Percentiles rank a stretch among this genome's conserved stretches.
phyloP scores from a whole-genome alignment of 1,284 basidiomycete species.

The Amylostereum areolatum region DNA sequence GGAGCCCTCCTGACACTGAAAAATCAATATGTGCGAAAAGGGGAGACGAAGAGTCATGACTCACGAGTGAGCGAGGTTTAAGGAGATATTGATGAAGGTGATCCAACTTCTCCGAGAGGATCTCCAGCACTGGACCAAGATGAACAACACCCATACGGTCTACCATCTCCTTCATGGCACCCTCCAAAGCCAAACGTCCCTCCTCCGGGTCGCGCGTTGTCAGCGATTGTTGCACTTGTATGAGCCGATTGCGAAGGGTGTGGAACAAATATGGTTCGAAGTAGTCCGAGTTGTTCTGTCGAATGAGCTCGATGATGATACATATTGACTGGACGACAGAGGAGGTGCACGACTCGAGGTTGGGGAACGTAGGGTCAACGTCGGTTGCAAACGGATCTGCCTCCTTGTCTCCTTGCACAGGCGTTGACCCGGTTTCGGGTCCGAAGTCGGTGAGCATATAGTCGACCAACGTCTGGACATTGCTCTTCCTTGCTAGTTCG shows the following conservation, averaged over 20 bases:
- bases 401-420: conserved; percentile 2
- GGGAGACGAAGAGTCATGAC: conserved; percentile 20
- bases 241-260: conserved; percentile 85
- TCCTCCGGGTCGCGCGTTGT: conserved; percentile 45
- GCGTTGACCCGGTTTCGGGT: conserved; percentile 17
- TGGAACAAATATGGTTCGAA: conserved; percentile 99
- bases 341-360: conserved; percentile 75
- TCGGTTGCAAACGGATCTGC: conserved; percentile 11
- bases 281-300: conserved; percentile 98
- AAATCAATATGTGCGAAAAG: conserved; percentile 6
- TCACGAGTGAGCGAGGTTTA: conserved; percentile 71
- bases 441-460: conserved; percentile 78
- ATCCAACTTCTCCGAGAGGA: conserved; percentile 67
- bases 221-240: conserved; percentile 76
- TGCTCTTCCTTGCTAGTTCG: conserved; percentile 79
- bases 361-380: conserved; percentile 39
- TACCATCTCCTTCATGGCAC: conserved; percentile 82
- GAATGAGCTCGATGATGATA: conserved; percentile 92
- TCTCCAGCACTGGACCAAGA: conserved; percentile 78
- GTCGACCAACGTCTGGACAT: conserved; percentile 66
- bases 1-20: conserved; percentile 43
- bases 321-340: conserved; percentile 87
- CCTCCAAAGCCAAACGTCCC: conserved; percentile 67
- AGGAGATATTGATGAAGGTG: conserved; percentile 71
- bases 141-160: conserved; percentile 93